Evolutionary conservation across 2,329 filamentous ascomycete genomes (phyloP), one percentile per base, ranked within the genome.

Genomic region (Fusarium ramigenum): DNA sequence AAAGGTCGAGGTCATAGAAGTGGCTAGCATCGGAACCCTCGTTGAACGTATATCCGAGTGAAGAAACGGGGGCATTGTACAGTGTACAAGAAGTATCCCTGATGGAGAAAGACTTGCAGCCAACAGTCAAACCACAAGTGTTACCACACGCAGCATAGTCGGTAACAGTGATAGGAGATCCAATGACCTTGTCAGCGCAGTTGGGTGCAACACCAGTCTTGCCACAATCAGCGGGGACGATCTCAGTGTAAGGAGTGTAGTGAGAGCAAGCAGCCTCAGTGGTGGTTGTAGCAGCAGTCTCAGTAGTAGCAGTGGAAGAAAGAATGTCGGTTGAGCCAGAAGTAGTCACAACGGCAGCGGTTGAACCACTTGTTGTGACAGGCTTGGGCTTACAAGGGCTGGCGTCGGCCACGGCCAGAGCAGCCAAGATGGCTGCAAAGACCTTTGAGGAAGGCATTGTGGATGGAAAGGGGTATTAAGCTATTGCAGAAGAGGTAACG

Each of bases 371-470:
- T 11, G 65, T 72, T n/a, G 66, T 71, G 25, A 46, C 37, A 4
- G 63, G 44, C 54, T 74, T 63, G 30, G 71, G 71, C 60, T 71
- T 73, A 42, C 71, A 73, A 49, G 71, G 71, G 21, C 71, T 42
- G 34, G 71, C 70, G 40, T 47, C 53, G 47, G 39, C 71, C 58
- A 69, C 36, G 60, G 71, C 71, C 71, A 74, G 46, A 16, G 67
- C 71, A 42, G 71, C 71, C 58, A 74, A 28, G 43, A 74, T 46
- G 60, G 71, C 71, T n/a, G 71, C 58, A 47, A 74, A 72, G 63
- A 74, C 70, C 67, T 74, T 74, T 34, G 53, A 49, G 12, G 71
- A 74, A 61, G 71, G 63, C 71, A 74, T 74, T 43, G n/a, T 42
- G 32, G 23, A 39, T 39, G 14, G 32, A 14, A 15, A 19, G 28